Evolutionary conservation across 1,284 basidiomycete species (phyloP), one percentile per base, ranked within the genome.

Genomic region (Schizophyllum commune): DNA sequence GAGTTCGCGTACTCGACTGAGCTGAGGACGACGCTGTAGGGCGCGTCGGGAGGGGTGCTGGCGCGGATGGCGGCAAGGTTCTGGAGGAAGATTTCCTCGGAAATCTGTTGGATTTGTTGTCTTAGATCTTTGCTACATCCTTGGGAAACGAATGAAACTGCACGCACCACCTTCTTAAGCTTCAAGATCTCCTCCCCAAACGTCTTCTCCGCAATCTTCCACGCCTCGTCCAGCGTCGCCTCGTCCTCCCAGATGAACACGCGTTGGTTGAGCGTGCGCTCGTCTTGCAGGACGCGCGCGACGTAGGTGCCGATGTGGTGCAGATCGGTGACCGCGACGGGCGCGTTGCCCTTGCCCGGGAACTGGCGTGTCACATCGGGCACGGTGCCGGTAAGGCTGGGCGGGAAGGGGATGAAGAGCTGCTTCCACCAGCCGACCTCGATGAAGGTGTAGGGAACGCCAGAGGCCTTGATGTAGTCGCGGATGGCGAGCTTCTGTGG

Each of bases 361-460:
- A 65, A 52, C n/a, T 60, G 52, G 11, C 22, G 13, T 11, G 34
- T 55, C 17, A 19, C 5, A 9, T 61, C 57, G 52, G 56, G 58
- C 53, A 62, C 55, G 6, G 55, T n/a, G 22, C 55, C 56, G 27
- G 60, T 57, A 3, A 47, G 39, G 13, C 17, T 17, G 7, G 63
- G 56, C 8, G 60, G 32, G 52, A 6, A 20, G 19, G 60, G 58
- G 13, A 58, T 47, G 19, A 32, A 58, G 7, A 61, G 19, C 52
- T 59, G 65, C 54, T 60, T 57, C 62, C 64, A 65, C 27, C 57
- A 65, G 1, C 65, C 65, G 21, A 64, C 59, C 33, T 64, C 62
- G 52, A 66, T 62, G 54, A 66, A 56, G 32, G 64, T 66, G 32
- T 65, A 63, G 15, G 62, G 57, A n/a, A 65, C 32, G 58, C 55